Evolutionary conservation across 192 early-diverging fungal species (phyloP).

Genomic region (Entophlyctis luteolus): DNA sequence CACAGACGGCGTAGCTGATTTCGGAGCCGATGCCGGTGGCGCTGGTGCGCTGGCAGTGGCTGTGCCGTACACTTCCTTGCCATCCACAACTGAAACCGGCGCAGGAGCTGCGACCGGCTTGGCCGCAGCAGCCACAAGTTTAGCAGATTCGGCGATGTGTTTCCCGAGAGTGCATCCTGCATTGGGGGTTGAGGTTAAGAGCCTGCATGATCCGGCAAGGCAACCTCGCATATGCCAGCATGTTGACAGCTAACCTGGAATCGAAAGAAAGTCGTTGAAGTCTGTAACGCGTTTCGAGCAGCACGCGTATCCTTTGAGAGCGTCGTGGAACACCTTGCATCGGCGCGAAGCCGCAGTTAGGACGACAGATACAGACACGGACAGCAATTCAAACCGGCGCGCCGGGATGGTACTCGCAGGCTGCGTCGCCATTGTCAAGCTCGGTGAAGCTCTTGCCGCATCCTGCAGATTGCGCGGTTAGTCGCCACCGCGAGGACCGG

Average conservation of each 20-base stretch:
- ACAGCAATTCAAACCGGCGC: constrained; percentile 55
- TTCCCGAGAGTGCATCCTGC: constrained; percentile 79
- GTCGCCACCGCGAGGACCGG: too few relatives aligned
- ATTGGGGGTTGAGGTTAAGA: constrained; percentile 27
- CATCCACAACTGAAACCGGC: constrained; percentile 24
- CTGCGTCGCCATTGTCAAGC: constrained; percentile 65
- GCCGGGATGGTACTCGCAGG: constrained; percentile 85
- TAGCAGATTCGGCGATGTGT: constrained; percentile 50
- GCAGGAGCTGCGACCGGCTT: constrained; percentile 38
- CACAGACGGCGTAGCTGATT: constrained; percentile 16
- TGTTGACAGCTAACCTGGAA: neutral
- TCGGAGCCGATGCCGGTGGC: constrained; percentile 26
- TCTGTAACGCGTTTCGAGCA: constrained; percentile 82
- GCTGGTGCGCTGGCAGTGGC: constrained; percentile 25
- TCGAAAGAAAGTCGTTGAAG: constrained; percentile 89
- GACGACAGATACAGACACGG: neutral
- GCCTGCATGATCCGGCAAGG: neutral
- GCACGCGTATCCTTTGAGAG: constrained; percentile 85
- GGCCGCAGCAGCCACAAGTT: constrained; percentile 7
- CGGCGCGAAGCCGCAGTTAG: neutral
- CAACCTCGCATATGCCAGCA: neutral
- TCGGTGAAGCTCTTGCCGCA: constrained; percentile 84
- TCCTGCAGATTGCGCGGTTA: constrained; percentile 50
- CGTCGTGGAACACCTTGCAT: constrained; percentile 78
- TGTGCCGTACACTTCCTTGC: constrained; percentile 39